Base-by-base conservation (phyloP, 805 yeast genomes). In the Zygosaccharomyces kombuchaensis region DNA sequence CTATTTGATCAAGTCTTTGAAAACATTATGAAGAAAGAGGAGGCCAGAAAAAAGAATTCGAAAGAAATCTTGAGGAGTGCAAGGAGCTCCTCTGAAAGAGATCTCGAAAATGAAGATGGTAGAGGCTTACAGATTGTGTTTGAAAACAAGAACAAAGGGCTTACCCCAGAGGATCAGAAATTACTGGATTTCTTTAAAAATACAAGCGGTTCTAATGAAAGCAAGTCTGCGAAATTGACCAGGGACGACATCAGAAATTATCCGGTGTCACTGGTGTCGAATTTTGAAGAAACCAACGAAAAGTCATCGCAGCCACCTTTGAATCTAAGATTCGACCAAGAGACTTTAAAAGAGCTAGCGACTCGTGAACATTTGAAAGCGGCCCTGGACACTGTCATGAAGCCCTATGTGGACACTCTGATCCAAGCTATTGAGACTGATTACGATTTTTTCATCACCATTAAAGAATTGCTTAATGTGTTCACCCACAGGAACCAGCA, bases 1-100 rank as follows among this genome's bases (percentile, higher is more conserved):
- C 42, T 60, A 19, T 60, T 60, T 42, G 58, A 57, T 9, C 54
- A 54, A 44, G 53, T 60, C 19, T 60, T 60, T 40, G 52, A 51
- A 22, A 54, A 54, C 19, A 51, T 60, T 36, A 55, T 54, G 52
- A 51, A 53, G 37, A 60, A 58, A 39, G 55, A 55, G 13, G 56
- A 53, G 22, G 27, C 42, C 13, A 49, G 52, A 34, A 50, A 50
- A 36, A 42, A 36, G 38, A 45, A 46, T 36, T 40, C 51, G 4
- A 38, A 37, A 19, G 50, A 50, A 9, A 34, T 54, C n/a, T 29
- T 47, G 23, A 31, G 40, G 13, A 41, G 45, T 13, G 40, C 53
- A 6, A 23, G 26, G 26, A 25, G 34, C 23, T 31, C 34, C 26
- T 22, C 12, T 6, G 14, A 27, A 30, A 35, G 17, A 26, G 23